Conservation (phyloP, 192 early-diverging fungal species). For the Coemansia sp. region DNA sequence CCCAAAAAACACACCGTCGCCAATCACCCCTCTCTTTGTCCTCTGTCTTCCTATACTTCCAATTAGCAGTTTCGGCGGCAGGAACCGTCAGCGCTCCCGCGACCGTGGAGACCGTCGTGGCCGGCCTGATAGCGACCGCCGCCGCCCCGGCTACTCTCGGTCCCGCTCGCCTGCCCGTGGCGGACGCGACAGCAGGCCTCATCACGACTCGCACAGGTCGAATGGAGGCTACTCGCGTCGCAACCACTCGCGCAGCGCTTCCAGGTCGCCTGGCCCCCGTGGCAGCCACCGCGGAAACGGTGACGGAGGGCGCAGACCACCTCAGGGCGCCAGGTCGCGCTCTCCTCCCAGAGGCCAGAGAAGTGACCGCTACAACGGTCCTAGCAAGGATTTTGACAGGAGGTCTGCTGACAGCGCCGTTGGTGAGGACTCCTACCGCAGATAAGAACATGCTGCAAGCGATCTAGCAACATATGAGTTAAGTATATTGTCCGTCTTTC, state of each 20-base stretch:
- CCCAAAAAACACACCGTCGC: neutral
- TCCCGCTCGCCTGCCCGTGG: slow-evolving; percentile 7
- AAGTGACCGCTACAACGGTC: neutral
- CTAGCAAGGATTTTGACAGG: slow-evolving; percentile 10
- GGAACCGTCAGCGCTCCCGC: slow-evolving; percentile 31
- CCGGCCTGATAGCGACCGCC: slow-evolving; percentile 5
- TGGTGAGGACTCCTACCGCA: slow-evolving; percentile 14
- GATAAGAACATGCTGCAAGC: neutral
- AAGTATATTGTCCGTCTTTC: neutral
- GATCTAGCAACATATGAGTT: neutral
- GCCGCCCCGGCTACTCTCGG: slow-evolving; percentile 9
- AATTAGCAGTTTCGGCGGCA: slow-evolving; percentile 8
- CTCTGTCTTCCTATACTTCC: slow-evolving; percentile 4
- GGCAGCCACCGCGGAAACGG: slow-evolving; percentile 7
- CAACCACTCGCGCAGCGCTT: slow-evolving; percentile 26
- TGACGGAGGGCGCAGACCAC: slow-evolving; percentile 19
- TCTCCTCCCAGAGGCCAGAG: slow-evolving; percentile 13
- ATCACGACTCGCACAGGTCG: slow-evolving; percentile 18
- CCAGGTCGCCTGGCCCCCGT: slow-evolving; percentile 19
- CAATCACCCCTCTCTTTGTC: neutral
- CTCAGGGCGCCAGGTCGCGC: slow-evolving; percentile 13
- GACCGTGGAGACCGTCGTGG: slow-evolving; percentile 18
- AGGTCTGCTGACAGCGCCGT: slow-evolving; percentile 25
- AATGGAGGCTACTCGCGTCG: slow-evolving; percentile 21
- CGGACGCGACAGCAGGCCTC: slow-evolving; percentile 21